A percentile compares a stretch with the other conserved stretches of the same genome.
Conservation (phyloP, 257 asterid genomes). For the Catharanthus roseus region DNA sequence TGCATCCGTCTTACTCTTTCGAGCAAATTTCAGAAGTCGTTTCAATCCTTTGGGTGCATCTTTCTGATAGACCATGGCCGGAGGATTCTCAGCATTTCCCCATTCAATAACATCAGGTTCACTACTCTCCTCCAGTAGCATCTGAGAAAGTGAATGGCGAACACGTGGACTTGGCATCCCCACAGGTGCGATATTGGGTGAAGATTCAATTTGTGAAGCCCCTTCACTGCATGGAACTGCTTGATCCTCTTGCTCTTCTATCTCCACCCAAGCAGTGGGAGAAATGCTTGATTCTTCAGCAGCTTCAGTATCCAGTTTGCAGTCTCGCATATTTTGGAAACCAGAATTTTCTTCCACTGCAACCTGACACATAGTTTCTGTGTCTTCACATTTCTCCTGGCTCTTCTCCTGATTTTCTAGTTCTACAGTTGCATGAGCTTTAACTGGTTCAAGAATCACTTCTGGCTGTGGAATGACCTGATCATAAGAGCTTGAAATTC, state of each 20-base stretch:
- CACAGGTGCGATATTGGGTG: slow-evolving; percentile 37
- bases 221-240: slow-evolving; percentile 29
- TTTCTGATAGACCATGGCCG: slow-evolving; percentile 59
- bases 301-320: slow-evolving; percentile 32
- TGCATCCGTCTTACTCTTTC: slow-evolving; percentile 76
- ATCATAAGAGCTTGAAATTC: slow-evolving; percentile 35
- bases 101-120: slow-evolving; percentile 78
- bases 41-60: slow-evolving; percentile 93
- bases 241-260: slow-evolving; percentile 65
- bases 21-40: slow-evolving; percentile 90
- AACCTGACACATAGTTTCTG: slow-evolving; percentile 36
- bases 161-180: slow-evolving; percentile 70
- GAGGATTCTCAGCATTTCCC: slow-evolving; percentile 98
- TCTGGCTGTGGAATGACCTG: slow-evolving; percentile 41
- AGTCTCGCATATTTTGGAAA: slow-evolving; percentile 26
- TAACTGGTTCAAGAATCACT: slow-evolving; percentile 25
- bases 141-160: slow-evolving; percentile 95
- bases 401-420: slow-evolving; percentile 26
- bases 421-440: slow-evolving; percentile 22
- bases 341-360: slow-evolving; percentile 14
- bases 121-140: slow-evolving; percentile 91
- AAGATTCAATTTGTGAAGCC: slow-evolving; percentile 37
- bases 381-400: slow-evolving; percentile 39
- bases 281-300: slow-evolving; percentile 72
- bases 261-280: slow-evolving; percentile 95